Evolutionary conservation across 1,284 basidiomycete genomes (phyloP), one percentile per base, ranked within the genome.

Genomic region (Naganishia albida): DNA sequence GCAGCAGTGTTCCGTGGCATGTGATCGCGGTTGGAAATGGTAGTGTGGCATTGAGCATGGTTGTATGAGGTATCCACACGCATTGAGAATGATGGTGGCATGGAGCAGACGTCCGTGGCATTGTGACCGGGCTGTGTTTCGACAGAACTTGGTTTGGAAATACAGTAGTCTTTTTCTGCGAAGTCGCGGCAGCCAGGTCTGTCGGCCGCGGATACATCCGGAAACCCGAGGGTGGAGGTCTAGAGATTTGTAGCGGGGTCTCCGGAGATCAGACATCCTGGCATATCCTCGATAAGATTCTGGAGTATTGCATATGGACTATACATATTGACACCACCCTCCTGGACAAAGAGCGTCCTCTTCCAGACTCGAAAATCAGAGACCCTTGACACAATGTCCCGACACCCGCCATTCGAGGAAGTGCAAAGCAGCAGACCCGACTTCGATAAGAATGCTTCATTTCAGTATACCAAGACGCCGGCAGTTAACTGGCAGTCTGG

Each of bases 401-500:
- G 39, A n/a, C 68, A 66, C 44, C 63, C 66, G 7, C 68, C 68
- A 23, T 69, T 69, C 44, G 54, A 66, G 74, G 74, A 76, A 63
- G 71, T 74, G 23, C 74, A 78, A 64, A 74, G 73, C n/a, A 52
- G 69, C 18, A 70, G 77, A 39, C 72, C 72, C 0, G 71, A 72
- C 40, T 78, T 77, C 43, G 69, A 72, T 18, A 20, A 43, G 2
- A 38, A 65, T 3, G 53, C 64, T 23, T 16, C 62, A 20, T 63
- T 67, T 3, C 40, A 30, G 3, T 64, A 68, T 55, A 84, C 83
- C 16, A 75, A 81, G 65, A 73, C 82, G 16, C 84, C 85, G 0
- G 75, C 82, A 68, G 83, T 85, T 13, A 70, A 72, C 12, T 88
- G 85, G 85, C 79, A 80, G 52, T 74, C 82, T 39, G 85, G 86